phyloP scores from a whole-genome alignment of 257 asterid genomes.

The Solanum pimpinellifolium region DNA sequence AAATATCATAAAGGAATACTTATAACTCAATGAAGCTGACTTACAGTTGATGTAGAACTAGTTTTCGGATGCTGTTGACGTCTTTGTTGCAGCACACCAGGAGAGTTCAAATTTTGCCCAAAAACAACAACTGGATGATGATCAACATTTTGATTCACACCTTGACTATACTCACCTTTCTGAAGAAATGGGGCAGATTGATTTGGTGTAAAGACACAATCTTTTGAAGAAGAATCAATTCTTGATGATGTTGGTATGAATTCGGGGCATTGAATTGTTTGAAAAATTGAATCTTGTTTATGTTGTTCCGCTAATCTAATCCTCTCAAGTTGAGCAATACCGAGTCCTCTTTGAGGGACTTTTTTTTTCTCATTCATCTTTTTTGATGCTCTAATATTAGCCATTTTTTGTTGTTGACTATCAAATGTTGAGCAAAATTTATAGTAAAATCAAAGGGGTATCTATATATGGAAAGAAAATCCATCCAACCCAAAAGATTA shows the following conservation, averaged over 20 bases:
- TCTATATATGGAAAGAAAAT: conserved; percentile 4
- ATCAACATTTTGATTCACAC: no score
- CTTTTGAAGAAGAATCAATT: conserved; percentile 16
- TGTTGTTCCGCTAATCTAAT: conserved; percentile 26
- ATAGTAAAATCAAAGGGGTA: no score
- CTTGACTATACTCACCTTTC: not conserved
- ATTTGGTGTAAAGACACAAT: conserved; percentile 19
- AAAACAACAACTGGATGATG: not conserved
- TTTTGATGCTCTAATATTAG: no score
- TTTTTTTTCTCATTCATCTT: no score
- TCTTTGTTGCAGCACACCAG: conserved; percentile 20
- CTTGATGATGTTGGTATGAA: conserved; percentile 7
- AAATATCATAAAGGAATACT: not conserved
- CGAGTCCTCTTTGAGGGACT: no score
- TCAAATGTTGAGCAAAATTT: no score
- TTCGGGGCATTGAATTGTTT: conserved; percentile 5
- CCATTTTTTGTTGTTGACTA: no score
- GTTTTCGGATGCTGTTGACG: conserved; percentile 24
- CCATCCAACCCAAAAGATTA: no score
- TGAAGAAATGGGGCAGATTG: no score
- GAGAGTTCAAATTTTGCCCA: conserved; percentile 8
- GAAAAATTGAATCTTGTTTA: conserved; percentile 31
- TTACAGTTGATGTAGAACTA: conserved; percentile 36
- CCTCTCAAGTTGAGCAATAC: no score
- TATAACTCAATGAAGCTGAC: not conserved